Base-by-base conservation (phyloP, 495 filamentous ascomycete genomes). In the Tuber brumale region DNA sequence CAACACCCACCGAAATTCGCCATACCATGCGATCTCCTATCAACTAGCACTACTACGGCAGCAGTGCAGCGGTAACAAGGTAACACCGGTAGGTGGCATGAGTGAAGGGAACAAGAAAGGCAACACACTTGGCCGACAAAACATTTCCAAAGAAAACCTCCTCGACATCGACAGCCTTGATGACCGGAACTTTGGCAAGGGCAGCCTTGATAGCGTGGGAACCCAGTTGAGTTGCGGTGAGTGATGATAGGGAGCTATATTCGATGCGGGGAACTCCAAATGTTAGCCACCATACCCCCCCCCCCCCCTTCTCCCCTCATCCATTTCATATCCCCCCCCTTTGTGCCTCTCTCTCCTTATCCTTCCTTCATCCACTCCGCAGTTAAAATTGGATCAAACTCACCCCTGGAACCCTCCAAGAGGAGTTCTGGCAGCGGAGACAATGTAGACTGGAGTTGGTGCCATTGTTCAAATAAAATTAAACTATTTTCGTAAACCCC, bases 101-200 rank as follows among this genome's bases (percentile, higher is more conserved):
- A 66, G 74, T 69, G 75, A 61, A 61, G 27, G 45, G 70, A 45
- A 23, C 45, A 78, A 27, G 51, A 37, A 75, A 61, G 72, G 72
- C 18, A 39, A 83, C 88, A 80, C 88, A 97, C 94, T 94, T 94
- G 82, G 95, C 95, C 69, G 94, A 96, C 80, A 99, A 89, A 73
- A 99, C 95, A 88, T 99, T 99, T 82, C 95, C 95, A 81, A 97
- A 95, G 88, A 95, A 96, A 82, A 98, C 93, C 83, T 99, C 95
- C 83, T 98, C 89, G 37, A 99, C 93, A 83, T 95, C 88, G 76
- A 91, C 88, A 70, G 93, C 87, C 84, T 95, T 92, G 85, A 99
- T 89, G 78, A 91, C 90, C 75, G 95, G 92, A 46, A 92, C 93
- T 79, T 92, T 91, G 84, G 93, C 90, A 79, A 99, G 86, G 76